These are phyloP conservation scores for Stemphylium vesicarium DNA, from an alignment of 2,329 filamentous ascomycete genomes.

Conservation along the genomic window DNA sequence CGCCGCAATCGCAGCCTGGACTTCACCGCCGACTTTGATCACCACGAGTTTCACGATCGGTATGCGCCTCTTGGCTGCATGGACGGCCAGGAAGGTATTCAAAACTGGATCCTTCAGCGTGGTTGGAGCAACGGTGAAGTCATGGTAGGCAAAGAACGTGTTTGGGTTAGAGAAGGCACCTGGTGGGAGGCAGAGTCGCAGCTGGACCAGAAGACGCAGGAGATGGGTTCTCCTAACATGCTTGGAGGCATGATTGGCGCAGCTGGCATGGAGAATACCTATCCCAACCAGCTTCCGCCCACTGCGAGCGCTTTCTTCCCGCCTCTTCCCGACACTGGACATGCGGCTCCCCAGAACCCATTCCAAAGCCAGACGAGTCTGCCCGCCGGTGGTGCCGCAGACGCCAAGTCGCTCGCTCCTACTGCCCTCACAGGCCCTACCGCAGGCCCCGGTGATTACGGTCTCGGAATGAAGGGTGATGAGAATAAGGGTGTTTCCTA, in stretches of 20 bases:
- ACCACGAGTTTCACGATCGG: constrained; percentile 86
- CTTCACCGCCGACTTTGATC: constrained; percentile 95
- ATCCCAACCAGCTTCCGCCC: constrained; percentile 64
- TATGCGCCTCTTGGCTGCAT: constrained; percentile 85
- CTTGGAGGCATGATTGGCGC: constrained; percentile 61
- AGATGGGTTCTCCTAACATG: constrained; percentile 49
- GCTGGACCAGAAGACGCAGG: constrained; percentile 82
- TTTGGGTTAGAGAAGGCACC: constrained; percentile 92
- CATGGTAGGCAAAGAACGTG: constrained; percentile 83
- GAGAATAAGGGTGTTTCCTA: constrained; percentile 57
- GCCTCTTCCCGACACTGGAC: constrained; percentile 61
- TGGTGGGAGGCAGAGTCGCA: constrained; percentile 99
- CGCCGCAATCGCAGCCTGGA: constrained; percentile 88
- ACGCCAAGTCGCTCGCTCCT: constrained; percentile 55
- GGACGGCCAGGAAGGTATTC: constrained; percentile 89
- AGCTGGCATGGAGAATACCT: constrained; percentile 72
- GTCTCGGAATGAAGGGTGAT: constrained; percentile 86
- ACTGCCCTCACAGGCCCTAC: constrained; percentile 67
- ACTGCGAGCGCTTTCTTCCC: constrained; percentile 70
- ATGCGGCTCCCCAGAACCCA: constrained; percentile 73
- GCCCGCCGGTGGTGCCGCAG: constrained; percentile 53
- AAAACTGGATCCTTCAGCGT: constrained; percentile 91
- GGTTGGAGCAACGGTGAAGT: constrained; percentile 99
- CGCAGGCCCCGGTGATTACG: constrained; percentile 76
- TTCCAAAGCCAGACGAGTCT: constrained; percentile 60